Base-by-base conservation (phyloP, 2,329 filamentous ascomycete genomes). In the Helicocarpus griseus region DNA sequence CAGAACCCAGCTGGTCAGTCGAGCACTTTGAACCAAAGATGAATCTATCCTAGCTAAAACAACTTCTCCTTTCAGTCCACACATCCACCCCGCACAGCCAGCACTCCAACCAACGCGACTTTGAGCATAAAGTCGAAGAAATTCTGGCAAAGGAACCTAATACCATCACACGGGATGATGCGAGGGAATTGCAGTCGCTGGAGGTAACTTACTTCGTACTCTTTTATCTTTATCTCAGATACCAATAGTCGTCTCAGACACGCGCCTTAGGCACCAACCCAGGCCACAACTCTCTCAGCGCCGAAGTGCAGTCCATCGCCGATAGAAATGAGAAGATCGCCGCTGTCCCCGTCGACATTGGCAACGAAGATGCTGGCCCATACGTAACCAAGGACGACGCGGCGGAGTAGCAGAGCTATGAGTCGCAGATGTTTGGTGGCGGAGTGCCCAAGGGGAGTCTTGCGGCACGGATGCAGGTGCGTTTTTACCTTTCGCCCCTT, bases 111-210 rank as follows among this genome's bases (percentile, higher is more conserved):
- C 43, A 46, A 17, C 43, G 43, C 24, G 19, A 33, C 11, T 46
- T 54, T 54, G 46, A 54, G 43, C 9, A 59, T 36, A 38, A 36
- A 31, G 21, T 46, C 40, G 21, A 51, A 24, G 43, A 46, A 33
- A 31, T 46, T n/a, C 29, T 46, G 3, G 24, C 11, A n/a, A 46
- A 46, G 43, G 4, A 22, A 21, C 29, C 29, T 9, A 24, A 46
- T 17, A 46, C 29, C 5, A 46, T 46, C 29, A 46, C 43, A 9
- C 14, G 9, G 43, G 24, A 46, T 11, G 43, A 46, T 46, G 43
- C 43, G 7, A 46, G 26, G 43, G 43, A 46, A 31, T 17, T 46
- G 14, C 43, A 19, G 7, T 29, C 26, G 8, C 7, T 46, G 17
- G 43, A 46, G 43, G 43, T 46, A 29, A 41, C 19, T 41, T 41